These are phyloP conservation scores for Vachellia collinsii DNA, from an alignment of 306 rosid species.

Conservation along the genomic window DNA sequence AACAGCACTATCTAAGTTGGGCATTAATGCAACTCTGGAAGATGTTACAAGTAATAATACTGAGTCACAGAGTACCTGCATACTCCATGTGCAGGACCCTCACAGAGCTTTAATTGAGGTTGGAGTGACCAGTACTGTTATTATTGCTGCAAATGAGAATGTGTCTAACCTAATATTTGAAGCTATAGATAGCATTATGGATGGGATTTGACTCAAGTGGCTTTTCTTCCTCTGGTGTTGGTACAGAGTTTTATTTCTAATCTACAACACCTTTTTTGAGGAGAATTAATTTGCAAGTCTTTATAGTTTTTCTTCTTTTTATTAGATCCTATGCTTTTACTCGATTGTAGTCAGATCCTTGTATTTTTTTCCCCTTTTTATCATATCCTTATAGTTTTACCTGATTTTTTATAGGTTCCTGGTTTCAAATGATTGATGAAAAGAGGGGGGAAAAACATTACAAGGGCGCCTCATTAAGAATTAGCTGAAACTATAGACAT, in stretches of 20 bases:
- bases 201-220: conserved; percentile 43
- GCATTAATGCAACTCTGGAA: conserved; percentile 55
- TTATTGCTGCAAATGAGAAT: conserved; percentile 51
- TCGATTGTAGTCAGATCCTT: no score
- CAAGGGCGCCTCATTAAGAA: no score
- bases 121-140: conserved; percentile 49
- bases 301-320: no score
- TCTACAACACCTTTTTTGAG: no score
- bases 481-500: no score
- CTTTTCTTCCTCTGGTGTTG: background rate
- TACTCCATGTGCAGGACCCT: conserved; percentile 55
- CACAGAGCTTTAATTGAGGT: conserved; percentile 63
- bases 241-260: background rate
- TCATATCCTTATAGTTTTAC: no score
- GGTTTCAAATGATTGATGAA: no score
- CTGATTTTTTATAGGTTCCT: no score
- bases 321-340: no score
- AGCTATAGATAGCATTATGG: conserved; percentile 53
- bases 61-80: conserved; percentile 38
- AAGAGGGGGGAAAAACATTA: no score
- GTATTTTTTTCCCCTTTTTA: no score
- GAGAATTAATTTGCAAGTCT: no score
- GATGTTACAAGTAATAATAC: conserved; percentile 28
- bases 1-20: conserved; percentile 57
- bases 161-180: conserved; percentile 58